A percentile compares a stretch with the other conserved stretches of the same genome.
These are phyloP conservation scores for Silene vulgaris DNA, from an alignment of 179 eudicot genomes.

Conservation along the genomic window DNA sequence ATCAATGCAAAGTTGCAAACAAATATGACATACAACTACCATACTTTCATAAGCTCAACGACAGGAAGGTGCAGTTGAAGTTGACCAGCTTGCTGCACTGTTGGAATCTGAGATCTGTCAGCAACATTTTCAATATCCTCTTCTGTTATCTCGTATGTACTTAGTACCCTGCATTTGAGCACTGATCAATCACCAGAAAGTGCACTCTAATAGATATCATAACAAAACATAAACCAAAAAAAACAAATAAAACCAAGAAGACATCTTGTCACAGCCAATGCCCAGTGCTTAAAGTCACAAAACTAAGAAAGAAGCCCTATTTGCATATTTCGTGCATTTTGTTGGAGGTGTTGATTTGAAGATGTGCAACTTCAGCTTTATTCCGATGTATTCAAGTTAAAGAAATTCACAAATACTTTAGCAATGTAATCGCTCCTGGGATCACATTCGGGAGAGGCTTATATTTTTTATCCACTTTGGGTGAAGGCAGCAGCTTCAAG, in stretches of 20 bases:
- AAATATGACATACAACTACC: constrained; percentile 11
- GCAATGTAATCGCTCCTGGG: background rate
- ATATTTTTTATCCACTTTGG: background rate
- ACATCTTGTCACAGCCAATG: background rate
- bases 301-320: background rate
- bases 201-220: background rate
- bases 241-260: background rate
- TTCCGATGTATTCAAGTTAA: background rate
- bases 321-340: constrained; percentile 8
- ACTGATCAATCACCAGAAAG: constrained; percentile 6
- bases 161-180: constrained; percentile 61
- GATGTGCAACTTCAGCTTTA: background rate
- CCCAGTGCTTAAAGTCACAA: background rate
- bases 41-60: constrained; percentile 82
- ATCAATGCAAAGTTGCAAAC: constrained; percentile 7
- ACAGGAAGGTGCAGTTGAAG: constrained; percentile 82
- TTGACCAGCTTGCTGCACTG: constrained; percentile 58
- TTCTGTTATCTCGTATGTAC: constrained; percentile 65
- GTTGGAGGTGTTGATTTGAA: background rate
- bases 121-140: constrained; percentile 65
- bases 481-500: background rate
- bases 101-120: constrained; percentile 53
- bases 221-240: constrained; percentile 8
- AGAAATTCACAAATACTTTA: background rate
- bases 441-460: background rate